These are phyloP conservation scores for Arachnopeziza araneosa DNA, from an alignment of 2,329 filamentous ascomycete species.

Conservation along the genomic window DNA sequence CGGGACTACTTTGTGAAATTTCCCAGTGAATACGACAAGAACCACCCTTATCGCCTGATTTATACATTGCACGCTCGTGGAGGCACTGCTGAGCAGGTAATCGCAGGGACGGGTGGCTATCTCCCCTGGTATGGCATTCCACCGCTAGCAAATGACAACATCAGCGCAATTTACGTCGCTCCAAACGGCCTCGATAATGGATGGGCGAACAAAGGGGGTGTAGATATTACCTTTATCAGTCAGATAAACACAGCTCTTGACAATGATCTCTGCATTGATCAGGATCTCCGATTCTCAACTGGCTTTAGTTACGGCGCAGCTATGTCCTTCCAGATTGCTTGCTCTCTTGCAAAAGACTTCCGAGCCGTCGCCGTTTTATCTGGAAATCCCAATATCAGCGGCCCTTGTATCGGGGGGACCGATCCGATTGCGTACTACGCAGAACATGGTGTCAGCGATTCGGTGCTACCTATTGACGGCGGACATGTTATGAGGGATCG, in stretches of 20 bases:
- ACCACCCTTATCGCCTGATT: constrained; percentile 36
- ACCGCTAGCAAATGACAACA: constrained; percentile 22
- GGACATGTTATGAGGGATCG: constrained; percentile 33
- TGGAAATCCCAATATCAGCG: constrained; percentile 24
- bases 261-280: constrained; percentile 31
- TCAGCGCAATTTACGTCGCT: constrained; percentile 32
- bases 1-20: constrained; percentile 24
- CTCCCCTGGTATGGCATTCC: constrained; percentile 31
- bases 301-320: constrained; percentile 34
- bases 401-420: constrained; percentile 26
- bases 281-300: constrained; percentile 30
- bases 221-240: constrained; percentile 33
- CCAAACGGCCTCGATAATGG: constrained; percentile 31
- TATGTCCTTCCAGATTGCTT: constrained; percentile 33
- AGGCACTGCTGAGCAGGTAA: constrained; percentile 35
- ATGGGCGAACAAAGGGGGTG: constrained; percentile 32
- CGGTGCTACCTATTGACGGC: constrained; percentile 30
- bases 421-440: constrained; percentile 32
- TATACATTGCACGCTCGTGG: constrained; percentile 38
- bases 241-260: constrained; percentile 29
- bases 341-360: constrained; percentile 29
- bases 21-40: constrained; percentile 37
- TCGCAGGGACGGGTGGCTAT: constrained; percentile 19
- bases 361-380: constrained; percentile 31
- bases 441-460: constrained; percentile 33